phyloP scores from a whole-genome alignment of 768 basidiomycete species.

The Lactifluus pinguis region DNA sequence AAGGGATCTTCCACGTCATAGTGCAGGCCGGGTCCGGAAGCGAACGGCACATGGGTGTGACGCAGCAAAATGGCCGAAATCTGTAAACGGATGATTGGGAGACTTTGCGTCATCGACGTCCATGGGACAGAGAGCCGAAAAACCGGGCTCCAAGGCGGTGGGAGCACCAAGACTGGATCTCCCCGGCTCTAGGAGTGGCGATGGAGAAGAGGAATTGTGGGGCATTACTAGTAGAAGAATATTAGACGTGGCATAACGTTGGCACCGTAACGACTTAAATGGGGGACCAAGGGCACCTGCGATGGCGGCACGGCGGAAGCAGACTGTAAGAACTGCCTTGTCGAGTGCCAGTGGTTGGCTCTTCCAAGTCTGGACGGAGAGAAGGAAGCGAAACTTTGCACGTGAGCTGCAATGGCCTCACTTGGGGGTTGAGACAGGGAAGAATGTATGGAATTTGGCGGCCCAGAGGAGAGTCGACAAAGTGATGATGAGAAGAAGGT shows the following conservation, averaged over 20 bases:
- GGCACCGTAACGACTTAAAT: neutral
- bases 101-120: neutral
- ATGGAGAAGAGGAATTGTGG: no score
- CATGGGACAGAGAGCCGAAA: neutral
- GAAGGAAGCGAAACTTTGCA: neutral
- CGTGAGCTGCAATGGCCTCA: neutral
- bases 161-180: neutral
- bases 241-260: neutral
- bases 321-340: no score
- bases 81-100: neutral
- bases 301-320: no score
- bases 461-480: neutral
- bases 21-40: neutral
- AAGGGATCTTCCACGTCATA: conserved; percentile 1
- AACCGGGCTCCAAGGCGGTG: neutral
- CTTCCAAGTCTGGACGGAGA: neutral
- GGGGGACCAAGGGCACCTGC: no score
- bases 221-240: neutral
- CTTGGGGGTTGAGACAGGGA: neutral
- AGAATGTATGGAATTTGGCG: neutral
- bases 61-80: neutral
- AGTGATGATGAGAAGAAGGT: neutral
- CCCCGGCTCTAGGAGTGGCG: neutral
- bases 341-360: no score
- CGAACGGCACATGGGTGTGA: neutral